phyloP scores from a whole-genome alignment of 495 filamentous ascomycete species.

The Saxophila tyrrhenica region DNA sequence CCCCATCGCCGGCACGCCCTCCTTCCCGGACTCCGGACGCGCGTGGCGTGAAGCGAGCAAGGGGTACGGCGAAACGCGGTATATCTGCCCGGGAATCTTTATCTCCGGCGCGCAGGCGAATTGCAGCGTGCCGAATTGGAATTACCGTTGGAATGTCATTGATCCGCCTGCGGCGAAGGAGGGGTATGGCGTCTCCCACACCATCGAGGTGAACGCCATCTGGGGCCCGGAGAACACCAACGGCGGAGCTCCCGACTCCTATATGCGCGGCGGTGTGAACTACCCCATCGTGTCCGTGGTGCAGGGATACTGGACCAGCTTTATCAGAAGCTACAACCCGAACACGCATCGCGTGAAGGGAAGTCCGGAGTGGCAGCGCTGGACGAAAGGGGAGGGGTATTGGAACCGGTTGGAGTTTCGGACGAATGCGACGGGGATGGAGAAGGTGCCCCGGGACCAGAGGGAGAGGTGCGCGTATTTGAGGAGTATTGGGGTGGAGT shows the following conservation, averaged over 20 bases:
- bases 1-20: constrained; percentile 33
- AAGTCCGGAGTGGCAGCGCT: constrained; percentile 26
- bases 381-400: constrained; percentile 21
- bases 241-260: constrained; percentile 39
- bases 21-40: constrained; percentile 35
- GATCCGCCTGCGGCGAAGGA: constrained; percentile 36
- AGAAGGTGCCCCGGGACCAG: constrained; percentile 39
- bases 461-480: constrained; percentile 43
- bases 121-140: constrained; percentile 23
- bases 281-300: constrained; percentile 18
- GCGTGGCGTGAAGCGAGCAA: constrained; percentile 51
- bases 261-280: constrained; percentile 32
- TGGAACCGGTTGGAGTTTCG: constrained; percentile 42
- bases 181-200: constrained; percentile 50
- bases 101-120: constrained; percentile 9
- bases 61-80: constrained; percentile 64
- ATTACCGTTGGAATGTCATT: constrained; percentile 57
- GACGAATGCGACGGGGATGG: constrained; percentile 48
- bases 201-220: constrained; percentile 49
- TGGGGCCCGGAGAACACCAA: constrained; percentile 42
- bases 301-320: constrained; percentile 26
- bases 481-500: constrained; percentile 37
- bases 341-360: constrained; percentile 16
- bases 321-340: constrained; percentile 22
- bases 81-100: constrained; percentile 52